Percentiles rank a stretch among this genome's conserved stretches.
Evolutionary conservation across 192 early-diverging fungal species (phyloP).

Genomic region (Coemansia sp.): DNA sequence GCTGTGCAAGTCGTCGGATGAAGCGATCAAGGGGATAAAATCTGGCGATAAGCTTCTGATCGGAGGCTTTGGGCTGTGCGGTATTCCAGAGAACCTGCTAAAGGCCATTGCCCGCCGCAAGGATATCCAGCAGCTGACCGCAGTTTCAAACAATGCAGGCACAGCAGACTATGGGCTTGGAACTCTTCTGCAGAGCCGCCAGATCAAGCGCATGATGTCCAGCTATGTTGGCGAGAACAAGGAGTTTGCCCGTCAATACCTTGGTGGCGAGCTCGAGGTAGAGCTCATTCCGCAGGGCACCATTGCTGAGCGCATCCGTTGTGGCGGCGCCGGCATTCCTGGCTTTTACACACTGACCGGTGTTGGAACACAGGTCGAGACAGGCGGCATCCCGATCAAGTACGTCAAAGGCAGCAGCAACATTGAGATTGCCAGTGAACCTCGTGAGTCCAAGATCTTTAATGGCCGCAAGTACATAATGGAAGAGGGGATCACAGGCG

Average conservation of each 20-base stretch:
- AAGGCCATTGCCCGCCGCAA: constrained; percentile 62
- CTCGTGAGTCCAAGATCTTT: constrained; percentile 68
- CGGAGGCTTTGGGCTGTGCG: constrained; percentile 74
- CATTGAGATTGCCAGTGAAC: constrained; percentile 58
- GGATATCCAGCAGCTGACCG: constrained; percentile 66
- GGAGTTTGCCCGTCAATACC: constrained; percentile 79
- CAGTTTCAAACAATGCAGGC: constrained; percentile 79
- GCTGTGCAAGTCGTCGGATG: constrained; percentile 59
- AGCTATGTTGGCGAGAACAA: constrained; percentile 80
- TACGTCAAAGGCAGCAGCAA: constrained; percentile 54
- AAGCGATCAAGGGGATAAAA: constrained; percentile 63
- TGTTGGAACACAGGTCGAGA: constrained; percentile 68
- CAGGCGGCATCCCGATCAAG: constrained; percentile 74
- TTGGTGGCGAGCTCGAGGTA: constrained; percentile 78
- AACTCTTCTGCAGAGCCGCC: constrained; percentile 61
- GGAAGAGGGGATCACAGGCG: constrained; percentile 75
- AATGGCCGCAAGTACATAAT: constrained; percentile 70
- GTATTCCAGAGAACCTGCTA: constrained; percentile 79
- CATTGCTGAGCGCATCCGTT: constrained; percentile 72
- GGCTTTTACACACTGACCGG: constrained; percentile 73
- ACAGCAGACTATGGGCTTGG: constrained; percentile 73
- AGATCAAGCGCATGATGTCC: constrained; percentile 80
- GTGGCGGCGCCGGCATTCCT: constrained; percentile 76
- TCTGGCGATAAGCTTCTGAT: constrained; percentile 64
- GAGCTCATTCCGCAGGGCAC: constrained; percentile 78